phyloP scores from a whole-genome alignment of 2,329 filamentous ascomycete species.

The Tolypocladium amazonense region DNA sequence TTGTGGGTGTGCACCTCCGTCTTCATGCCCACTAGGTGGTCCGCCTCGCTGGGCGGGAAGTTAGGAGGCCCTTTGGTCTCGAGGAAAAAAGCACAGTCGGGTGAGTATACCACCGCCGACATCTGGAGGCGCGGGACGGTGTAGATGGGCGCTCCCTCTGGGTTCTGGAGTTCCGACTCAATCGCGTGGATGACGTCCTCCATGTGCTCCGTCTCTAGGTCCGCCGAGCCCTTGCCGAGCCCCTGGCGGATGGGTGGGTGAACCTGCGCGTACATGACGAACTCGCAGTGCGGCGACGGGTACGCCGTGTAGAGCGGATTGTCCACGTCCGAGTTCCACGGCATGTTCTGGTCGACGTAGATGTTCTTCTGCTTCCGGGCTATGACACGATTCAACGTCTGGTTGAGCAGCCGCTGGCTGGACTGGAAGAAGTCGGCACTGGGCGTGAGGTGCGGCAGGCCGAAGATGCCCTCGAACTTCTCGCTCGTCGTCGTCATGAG shows the following conservation, averaged over 20 bases:
- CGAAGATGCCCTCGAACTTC: constrained; percentile 88
- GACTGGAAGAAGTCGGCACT: constrained; percentile 43
- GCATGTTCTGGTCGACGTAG: constrained; percentile 49
- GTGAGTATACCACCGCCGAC: constrained; percentile 55
- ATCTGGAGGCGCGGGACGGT: constrained; percentile 47
- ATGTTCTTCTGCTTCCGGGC: constrained; percentile 48
- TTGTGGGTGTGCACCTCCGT: constrained; percentile 46
- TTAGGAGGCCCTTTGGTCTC: constrained; percentile 53
- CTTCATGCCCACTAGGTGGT: constrained; percentile 50
- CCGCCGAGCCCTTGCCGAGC: constrained; percentile 19
- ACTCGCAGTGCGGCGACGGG: constrained; percentile 71
- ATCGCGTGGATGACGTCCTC: constrained; percentile 38
- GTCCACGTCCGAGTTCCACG: constrained; percentile 66
- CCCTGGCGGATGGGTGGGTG: constrained; percentile 38
- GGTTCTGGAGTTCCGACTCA: constrained; percentile 52
- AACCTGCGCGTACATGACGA: constrained; percentile 75
- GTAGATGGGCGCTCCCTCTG: constrained; percentile 46
- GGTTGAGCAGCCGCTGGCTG: constrained; percentile 57
- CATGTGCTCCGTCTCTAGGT: constrained; percentile 20
- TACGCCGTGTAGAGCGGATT: constrained; percentile 46
- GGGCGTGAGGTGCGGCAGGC: constrained; percentile 71
- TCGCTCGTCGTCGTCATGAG: constrained; percentile 84
- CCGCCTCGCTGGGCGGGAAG: constrained; percentile 37
- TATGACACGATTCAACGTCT: constrained; percentile 59
- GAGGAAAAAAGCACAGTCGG: constrained; percentile 57